Evolutionary conservation across 129 eudicot genomes (phyloP).

Genomic region (Chrysanthemum seticuspe): DNA sequence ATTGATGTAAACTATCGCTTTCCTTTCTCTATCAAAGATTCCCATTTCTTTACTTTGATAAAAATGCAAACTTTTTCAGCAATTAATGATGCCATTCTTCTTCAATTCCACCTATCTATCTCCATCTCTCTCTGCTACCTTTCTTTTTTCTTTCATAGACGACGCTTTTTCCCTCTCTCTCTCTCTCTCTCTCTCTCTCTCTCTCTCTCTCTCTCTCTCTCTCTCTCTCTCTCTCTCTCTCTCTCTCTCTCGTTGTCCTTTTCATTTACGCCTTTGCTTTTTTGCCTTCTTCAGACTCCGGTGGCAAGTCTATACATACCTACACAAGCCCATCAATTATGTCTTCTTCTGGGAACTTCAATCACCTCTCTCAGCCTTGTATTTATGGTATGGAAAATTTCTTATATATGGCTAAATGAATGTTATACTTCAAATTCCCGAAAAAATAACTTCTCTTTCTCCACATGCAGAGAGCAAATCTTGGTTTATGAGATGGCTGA

Average conservation of each 20-base stretch:
- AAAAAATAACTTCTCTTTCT: slow-evolving; percentile 37
- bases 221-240: too few relatives aligned
- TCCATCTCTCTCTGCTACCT: slow-evolving; percentile 23
- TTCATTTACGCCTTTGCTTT: slow-evolving; percentile 54
- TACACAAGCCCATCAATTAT: slow-evolving; percentile 38
- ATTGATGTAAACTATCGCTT: slow-evolving; percentile 18
- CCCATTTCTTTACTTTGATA: slow-evolving; percentile 38
- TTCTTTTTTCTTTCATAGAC: slow-evolving; percentile 29
- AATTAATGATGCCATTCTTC: slow-evolving; percentile 61
- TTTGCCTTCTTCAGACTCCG: slow-evolving; percentile 38
- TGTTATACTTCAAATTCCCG: not conserved
- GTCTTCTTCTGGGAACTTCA: slow-evolving; percentile 67
- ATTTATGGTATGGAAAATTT: slow-evolving; percentile 53
- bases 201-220: too few relatives aligned
- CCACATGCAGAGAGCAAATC: slow-evolving; percentile 70
- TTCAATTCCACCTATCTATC: slow-evolving; percentile 1
- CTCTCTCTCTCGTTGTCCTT: slow-evolving; percentile 61
- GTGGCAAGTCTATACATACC: slow-evolving; percentile 48
- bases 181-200: too few relatives aligned
- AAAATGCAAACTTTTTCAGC: slow-evolving; percentile 58
- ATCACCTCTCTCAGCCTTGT: slow-evolving; percentile 66
- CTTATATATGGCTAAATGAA: slow-evolving; percentile 12
- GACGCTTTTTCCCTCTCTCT: slow-evolving; percentile 24
- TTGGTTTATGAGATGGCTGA: slow-evolving; percentile 89
- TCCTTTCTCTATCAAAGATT: slow-evolving; percentile 52